A percentile compares a stretch with the other conserved stretches of the same genome.
These are phyloP conservation scores for Galerina marginata DNA, from an alignment of 768 basidiomycete genomes.

Conservation along the genomic window DNA sequence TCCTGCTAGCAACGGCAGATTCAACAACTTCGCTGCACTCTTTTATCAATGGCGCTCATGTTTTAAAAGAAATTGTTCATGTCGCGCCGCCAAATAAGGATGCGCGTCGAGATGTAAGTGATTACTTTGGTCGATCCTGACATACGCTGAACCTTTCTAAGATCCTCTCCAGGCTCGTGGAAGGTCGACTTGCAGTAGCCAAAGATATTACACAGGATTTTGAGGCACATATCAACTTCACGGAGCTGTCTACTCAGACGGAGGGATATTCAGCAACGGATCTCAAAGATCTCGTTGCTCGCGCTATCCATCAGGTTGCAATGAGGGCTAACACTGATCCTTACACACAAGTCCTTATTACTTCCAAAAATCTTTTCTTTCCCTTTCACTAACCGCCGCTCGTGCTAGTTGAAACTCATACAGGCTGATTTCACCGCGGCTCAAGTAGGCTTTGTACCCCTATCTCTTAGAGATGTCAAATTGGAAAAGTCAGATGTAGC, in stretches of 20 bases:
- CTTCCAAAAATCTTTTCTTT: neutral
- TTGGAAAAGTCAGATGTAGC: constrained; percentile 85
- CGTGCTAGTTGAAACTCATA: constrained; percentile 43
- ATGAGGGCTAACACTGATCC: constrained; percentile 55
- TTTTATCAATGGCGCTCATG: constrained; percentile 69
- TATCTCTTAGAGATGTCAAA: constrained; percentile 85
- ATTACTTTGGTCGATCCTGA: neutral
- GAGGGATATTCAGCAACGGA: constrained; percentile 94
- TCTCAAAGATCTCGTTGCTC: constrained; percentile 79
- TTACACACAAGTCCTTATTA: constrained; percentile 29
- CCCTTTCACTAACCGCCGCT: neutral
- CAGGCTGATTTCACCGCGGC: constrained; percentile 78
- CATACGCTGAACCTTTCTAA: constrained; percentile 26
- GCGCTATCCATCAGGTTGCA: constrained; percentile 82
- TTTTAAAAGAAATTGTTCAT: constrained; percentile 78
- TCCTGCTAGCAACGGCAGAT: constrained; percentile 79
- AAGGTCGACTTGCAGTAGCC: constrained; percentile 48
- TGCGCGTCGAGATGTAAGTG: constrained; percentile 77
- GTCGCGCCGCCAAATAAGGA: constrained; percentile 80
- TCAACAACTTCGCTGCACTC: constrained; percentile 76
- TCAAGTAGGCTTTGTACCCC: constrained; percentile 84
- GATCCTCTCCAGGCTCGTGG: constrained; percentile 61
- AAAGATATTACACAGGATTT: constrained; percentile 53
- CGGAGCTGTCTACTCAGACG: constrained; percentile 79
- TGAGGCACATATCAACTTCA: constrained; percentile 68